These are phyloP conservation scores for Camellia granthamiana DNA, from an alignment of 148 eudicot species.

Conservation along the genomic window DNA sequence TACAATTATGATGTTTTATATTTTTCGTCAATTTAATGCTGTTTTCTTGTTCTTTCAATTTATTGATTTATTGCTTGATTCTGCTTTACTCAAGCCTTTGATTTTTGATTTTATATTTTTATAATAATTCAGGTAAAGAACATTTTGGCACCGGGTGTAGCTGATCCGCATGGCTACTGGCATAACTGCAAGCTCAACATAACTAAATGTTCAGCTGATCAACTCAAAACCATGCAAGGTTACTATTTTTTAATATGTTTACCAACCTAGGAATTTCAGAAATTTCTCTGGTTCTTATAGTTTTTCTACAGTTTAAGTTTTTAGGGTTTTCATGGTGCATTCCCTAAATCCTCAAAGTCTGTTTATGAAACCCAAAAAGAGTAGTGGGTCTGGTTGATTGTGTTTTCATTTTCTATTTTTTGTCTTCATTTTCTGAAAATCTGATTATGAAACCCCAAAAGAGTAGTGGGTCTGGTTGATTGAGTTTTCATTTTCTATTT, in stretches of 20 bases:
- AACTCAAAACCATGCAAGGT: constrained; percentile 78
- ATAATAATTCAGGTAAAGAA: constrained; percentile 54
- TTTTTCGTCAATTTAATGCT: neutral
- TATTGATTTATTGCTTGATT: neutral
- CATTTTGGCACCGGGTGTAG: constrained; percentile 65
- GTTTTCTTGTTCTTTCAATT: neutral
- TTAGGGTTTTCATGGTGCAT: neutral
- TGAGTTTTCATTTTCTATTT: no score
- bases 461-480: no score
- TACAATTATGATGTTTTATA: neutral
- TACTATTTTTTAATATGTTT: neutral
- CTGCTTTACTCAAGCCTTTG: neutral
- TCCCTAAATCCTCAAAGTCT: neutral
- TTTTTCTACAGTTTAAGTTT: neutral
- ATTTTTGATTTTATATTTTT: neutral
- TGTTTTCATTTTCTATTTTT: no score
- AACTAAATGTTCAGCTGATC: constrained; percentile 59
- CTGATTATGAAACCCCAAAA: neutral
- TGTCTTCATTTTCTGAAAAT: neutral
- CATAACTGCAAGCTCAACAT: constrained; percentile 71
- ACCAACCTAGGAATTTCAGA: no score
- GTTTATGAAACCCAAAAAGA: neutral
- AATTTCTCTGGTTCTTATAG: neutral
- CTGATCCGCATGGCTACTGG: constrained; percentile 80
- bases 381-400: no score